Evolutionary conservation across 2,329 filamentous ascomycete genomes (phyloP).

Genomic region (Fusarium sp.): DNA sequence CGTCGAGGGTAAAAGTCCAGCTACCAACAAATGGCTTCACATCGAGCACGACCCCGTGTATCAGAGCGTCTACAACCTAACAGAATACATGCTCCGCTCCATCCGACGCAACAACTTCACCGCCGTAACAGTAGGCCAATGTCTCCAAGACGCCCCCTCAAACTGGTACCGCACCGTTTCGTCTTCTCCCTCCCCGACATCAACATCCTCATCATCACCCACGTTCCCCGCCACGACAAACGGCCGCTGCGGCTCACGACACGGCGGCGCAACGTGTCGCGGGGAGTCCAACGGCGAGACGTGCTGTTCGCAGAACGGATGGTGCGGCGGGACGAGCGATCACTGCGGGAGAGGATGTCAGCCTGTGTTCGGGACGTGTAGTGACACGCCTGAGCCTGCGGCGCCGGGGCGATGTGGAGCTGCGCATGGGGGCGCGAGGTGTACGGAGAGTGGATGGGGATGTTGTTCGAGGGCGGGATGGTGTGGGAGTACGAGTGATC

Average conservation of each 20-base stretch:
- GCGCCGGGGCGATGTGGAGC: constrained; percentile 42
- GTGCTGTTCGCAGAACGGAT: constrained; percentile 39
- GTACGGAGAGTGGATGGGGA: constrained; percentile 36
- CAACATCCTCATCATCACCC: constrained; percentile 3
- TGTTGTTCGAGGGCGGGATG: constrained; percentile 47
- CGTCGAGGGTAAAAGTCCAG: constrained; percentile 47
- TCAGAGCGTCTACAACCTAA: constrained; percentile 55
- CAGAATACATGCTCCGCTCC: constrained; percentile 55
- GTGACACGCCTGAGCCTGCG: constrained; percentile 21
- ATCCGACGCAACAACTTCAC: constrained; percentile 50
- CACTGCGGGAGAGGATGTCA: constrained; percentile 55
- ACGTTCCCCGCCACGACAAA: constrained; percentile 36
- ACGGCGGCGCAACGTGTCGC: constrained; percentile 35
- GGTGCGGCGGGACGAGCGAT: constrained; percentile 52
- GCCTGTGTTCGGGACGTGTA: constrained; percentile 44
- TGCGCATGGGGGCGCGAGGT: constrained; percentile 35
- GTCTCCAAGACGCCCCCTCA: constrained; percentile 60
- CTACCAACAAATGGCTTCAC: constrained; percentile 54
- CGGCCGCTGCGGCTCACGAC: constrained; percentile 38
- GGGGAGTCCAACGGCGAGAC: constrained; percentile 23
- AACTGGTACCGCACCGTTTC: constrained; percentile 60
- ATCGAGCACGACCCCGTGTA: constrained; percentile 64
- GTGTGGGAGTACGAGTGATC: constrained; percentile 52
- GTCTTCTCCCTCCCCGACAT: not conserved
- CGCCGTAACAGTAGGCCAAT: constrained; percentile 61